These are phyloP conservation scores for Chaetomium sp. DNA, from an alignment of 2,329 filamentous ascomycete species.

Conservation along the genomic window DNA sequence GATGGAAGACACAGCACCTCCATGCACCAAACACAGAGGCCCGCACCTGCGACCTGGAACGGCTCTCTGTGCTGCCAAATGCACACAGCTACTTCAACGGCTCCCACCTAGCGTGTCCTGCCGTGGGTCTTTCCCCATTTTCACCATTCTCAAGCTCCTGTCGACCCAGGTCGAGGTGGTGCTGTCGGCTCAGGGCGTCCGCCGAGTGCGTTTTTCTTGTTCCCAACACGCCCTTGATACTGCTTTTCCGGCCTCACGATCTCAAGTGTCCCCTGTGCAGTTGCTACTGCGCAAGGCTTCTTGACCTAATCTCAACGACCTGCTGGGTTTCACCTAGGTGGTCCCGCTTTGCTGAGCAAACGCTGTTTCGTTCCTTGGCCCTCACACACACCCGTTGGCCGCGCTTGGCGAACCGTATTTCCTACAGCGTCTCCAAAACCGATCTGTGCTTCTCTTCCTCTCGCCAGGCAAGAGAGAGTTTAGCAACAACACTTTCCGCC, in stretches of 20 bases:
- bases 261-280: not conserved
- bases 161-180: not conserved
- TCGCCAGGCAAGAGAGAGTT: too few relatives aligned
- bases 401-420: too few relatives aligned
- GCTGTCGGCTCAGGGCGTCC: not conserved
- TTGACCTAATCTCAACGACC: too few relatives aligned
- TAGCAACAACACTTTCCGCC: not conserved
- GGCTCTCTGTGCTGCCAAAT: too few relatives aligned
- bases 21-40: not conserved
- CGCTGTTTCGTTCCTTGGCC: not conserved
- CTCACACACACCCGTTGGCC: not conserved
- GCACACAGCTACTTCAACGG: too few relatives aligned
- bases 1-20: constrained; percentile 8
- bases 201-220: not conserved
- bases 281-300: too few relatives aligned
- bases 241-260: not conserved
- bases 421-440: too few relatives aligned
- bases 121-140: not conserved
- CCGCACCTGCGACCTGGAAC: too few relatives aligned
- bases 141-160: not conserved
- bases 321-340: not conserved
- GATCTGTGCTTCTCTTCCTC: too few relatives aligned
- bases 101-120: not conserved
- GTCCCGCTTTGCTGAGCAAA: not conserved
- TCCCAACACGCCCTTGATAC: not conserved